These are phyloP conservation scores for Xerocomus nothofagi DNA, from an alignment of 1,284 basidiomycete genomes.

Conservation along the genomic window DNA sequence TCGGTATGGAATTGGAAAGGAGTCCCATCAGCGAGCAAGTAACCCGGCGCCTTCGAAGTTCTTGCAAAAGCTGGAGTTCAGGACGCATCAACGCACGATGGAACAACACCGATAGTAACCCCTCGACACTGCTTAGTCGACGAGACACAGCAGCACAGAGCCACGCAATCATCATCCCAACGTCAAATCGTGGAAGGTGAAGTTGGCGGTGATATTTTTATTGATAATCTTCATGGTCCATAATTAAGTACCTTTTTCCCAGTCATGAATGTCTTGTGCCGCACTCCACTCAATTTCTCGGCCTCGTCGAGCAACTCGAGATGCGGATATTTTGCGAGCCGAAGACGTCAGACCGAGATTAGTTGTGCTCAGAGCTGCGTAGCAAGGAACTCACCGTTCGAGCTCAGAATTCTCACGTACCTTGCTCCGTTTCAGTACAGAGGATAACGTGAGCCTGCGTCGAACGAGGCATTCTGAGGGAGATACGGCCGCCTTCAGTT, in stretches of 20 bases:
- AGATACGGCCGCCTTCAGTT: too few relatives aligned
- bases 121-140: too few relatives aligned
- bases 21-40: too few relatives aligned
- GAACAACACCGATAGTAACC: too few relatives aligned
- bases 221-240: slow-evolving; percentile 44
- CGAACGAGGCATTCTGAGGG: slow-evolving; percentile 64
- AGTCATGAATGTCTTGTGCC: slow-evolving; percentile 23
- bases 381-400: slow-evolving; percentile 50
- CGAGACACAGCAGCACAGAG: too few relatives aligned
- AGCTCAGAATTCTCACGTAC: slow-evolving; percentile 65
- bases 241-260: slow-evolving; percentile 26
- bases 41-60: too few relatives aligned
- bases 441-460: slow-evolving; percentile 47
- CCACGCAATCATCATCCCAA: too few relatives aligned
- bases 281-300: slow-evolving; percentile 85
- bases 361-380: neutral
- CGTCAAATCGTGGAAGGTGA: neutral
- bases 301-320: slow-evolving; percentile 89
- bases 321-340: slow-evolving; percentile 68
- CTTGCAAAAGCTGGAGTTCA: too few relatives aligned
- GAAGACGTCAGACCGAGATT: slow-evolving; percentile 7
- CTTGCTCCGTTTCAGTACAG: slow-evolving; percentile 35
- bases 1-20: too few relatives aligned
- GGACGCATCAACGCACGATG: too few relatives aligned
- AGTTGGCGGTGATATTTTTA: neutral